Base-by-base conservation (phyloP, 768 basidiomycete genomes). In the Tylopilus subfusipes region DNA sequence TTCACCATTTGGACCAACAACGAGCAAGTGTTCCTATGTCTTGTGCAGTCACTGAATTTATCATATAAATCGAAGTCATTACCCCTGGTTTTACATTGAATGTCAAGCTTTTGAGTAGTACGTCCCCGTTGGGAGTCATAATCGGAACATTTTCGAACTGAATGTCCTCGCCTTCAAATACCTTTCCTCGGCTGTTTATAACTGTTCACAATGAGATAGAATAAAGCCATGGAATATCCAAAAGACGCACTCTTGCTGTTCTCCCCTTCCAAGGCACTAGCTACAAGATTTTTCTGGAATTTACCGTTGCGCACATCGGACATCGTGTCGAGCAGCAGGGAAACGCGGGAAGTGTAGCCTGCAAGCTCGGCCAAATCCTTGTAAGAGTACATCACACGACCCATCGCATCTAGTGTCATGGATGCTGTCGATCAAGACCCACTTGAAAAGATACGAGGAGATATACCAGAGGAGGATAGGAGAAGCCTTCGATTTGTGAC, bases 281-380 rank as follows among this genome's bases (percentile, higher is more conserved):
- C 88, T 13, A 97, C 86, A 14, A 94, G 77, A 25, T 83, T 85
- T 72, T 98, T 99, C 67, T 95, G 82, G 55, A 91, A 97, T 63
- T 85, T 88, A 27, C 93, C 93, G 47, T 80, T 73, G 54, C 83
- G 83, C 22, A 96, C 83, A 54, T 95, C 93, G 21, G 84, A 78
- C 84, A 98, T 96, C 1, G 93, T 93, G 51, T 95, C 90, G 10
- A 99, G 79, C 1, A 98, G 78, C 42, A 86, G 82, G 30, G 89
- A 86, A 1, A 99, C 96, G 14, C 96, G 85, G 1, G 92, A 83
- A 3, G 96, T 98, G 68, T 97, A 98, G 12, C 96, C 96, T 4
- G 96, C 93, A 31, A 99, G 82, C 68, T 99, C 96, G 5, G 93
- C 85, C 5, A 99, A 77, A 68, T 98, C 95, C 71, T 97, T 98